These are phyloP conservation scores for Skeletonema costatum DNA, from an alignment of 108 stramenopile genomes.

Conservation along the genomic window DNA sequence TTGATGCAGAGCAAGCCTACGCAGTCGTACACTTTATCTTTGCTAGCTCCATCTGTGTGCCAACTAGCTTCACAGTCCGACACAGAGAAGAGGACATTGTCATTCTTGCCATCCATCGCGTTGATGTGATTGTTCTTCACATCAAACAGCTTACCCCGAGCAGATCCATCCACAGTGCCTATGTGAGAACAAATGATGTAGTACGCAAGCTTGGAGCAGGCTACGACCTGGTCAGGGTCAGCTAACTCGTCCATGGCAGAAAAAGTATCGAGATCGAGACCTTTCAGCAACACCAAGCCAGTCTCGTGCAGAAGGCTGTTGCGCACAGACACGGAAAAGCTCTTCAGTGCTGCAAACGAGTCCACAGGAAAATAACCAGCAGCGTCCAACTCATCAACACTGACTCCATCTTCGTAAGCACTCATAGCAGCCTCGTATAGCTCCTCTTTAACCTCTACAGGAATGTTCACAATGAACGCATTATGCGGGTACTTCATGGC, in stretches of 20 bases:
- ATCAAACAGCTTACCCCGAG: slow-evolving; percentile 14
- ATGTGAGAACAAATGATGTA: slow-evolving; percentile 7
- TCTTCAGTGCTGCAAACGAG: slow-evolving; percentile 2
- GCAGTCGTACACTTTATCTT: slow-evolving; percentile 14
- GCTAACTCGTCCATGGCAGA: neutral
- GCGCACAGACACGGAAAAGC: neutral
- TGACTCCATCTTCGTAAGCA: neutral
- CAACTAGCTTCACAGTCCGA: slow-evolving; percentile 19
- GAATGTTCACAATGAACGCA: slow-evolving; percentile 3
- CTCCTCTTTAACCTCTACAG: slow-evolving; percentile 4
- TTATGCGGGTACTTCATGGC: neutral
- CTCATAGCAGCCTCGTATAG: neutral
- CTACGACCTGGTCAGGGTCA: neutral
- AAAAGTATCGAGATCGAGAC: slow-evolving; percentile 7
- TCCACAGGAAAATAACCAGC: slow-evolving; percentile 1
- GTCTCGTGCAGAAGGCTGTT: slow-evolving; percentile 7
- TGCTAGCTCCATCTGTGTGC: slow-evolving; percentile 31
- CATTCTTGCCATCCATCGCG: neutral
- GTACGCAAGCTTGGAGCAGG: slow-evolving; percentile 20
- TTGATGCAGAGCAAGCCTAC: slow-evolving; percentile 19
- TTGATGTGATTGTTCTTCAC: slow-evolving; percentile 3
- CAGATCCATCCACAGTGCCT: slow-evolving; percentile 12
- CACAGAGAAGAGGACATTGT: slow-evolving; percentile 26
- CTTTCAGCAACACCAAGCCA: slow-evolving; percentile 12
- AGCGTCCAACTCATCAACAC: neutral